Evolutionary conservation across 495 filamentous ascomycete species (phyloP), one percentile per base, ranked within the genome.

Genomic region (Penicillium flavigenum): DNA sequence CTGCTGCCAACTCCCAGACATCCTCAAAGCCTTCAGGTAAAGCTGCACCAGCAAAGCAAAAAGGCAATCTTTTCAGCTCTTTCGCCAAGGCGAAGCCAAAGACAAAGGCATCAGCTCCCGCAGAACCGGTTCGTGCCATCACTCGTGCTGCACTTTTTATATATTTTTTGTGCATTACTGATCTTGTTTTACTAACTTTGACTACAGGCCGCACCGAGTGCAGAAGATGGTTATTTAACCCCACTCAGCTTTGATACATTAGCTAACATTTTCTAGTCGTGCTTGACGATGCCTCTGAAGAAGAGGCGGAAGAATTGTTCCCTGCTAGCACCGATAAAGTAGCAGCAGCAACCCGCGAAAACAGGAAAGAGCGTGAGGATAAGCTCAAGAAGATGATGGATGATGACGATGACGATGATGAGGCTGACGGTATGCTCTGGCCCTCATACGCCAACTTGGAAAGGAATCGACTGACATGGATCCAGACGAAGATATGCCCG

Each of bases 371-470:
- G 54, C 85, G 90, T 17, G 85, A 91, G 66, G 89, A 87, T 43
- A 81, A 81, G 54, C 78, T 96, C 12, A 81, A 78, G 47, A 82
- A 83, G 56, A 95, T 96, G 91, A 95, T 96, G 91, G 90, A 96
- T 43, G 88, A 86, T 66, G 61, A 55, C 41, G 88, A 86, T 65
- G 31, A 34, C 3, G 61, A 34, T 34, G 61, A 55, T 31, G 53
- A 54, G 29, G 63, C 59, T 14, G 67, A 68, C n/a, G 67, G 67
- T 70, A 62, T 24, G 56, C 9, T 10, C 9, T 9, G 17, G 1
- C 11, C 31, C 36, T 19, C 17, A 48, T 17, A 9, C 11, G 29
- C 24, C 16, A 7, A 32, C 39, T 32, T 1, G 26, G 43, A 44
- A 5, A 31, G 20, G 8, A 3, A 44, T 20, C 10, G 11, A 51